phyloP scores from a whole-genome alignment of 768 basidiomycete genomes.

The Trametes meyenii region DNA sequence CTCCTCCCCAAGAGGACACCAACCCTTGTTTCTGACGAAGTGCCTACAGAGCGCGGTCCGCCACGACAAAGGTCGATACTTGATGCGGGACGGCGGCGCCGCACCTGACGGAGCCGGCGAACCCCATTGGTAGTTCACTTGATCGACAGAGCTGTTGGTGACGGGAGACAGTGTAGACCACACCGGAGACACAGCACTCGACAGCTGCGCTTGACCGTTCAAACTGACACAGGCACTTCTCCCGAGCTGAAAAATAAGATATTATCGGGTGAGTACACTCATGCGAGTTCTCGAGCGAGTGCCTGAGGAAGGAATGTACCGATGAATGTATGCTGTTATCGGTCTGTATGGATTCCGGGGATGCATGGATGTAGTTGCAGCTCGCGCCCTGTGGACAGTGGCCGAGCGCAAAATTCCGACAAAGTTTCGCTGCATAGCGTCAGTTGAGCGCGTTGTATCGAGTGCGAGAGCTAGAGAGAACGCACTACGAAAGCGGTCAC shows the following conservation, averaged over 20 bases:
- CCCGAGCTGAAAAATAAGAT: slow-evolving; percentile 5
- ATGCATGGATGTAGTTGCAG: slow-evolving; percentile 44
- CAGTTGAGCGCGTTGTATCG: not conserved
- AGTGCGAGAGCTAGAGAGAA: not conserved
- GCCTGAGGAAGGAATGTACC: slow-evolving; percentile 15
- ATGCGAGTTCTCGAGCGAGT: not conserved
- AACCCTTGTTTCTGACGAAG: slow-evolving; percentile 44
- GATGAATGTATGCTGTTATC: slow-evolving; percentile 2
- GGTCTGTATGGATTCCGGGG: slow-evolving; percentile 17
- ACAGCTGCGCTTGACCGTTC: not conserved
- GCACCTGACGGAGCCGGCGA: not conserved
- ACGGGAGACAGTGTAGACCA: slow-evolving; percentile 17
- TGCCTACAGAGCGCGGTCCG: slow-evolving; percentile 45
- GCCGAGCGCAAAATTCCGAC: slow-evolving; percentile 41
- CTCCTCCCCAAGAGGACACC: slow-evolving; percentile 45
- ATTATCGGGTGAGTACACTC: slow-evolving; percentile 9
- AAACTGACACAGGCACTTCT: not conserved
- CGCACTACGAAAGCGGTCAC: slow-evolving; percentile 23
- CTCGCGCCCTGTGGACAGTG: slow-evolving; percentile 41
- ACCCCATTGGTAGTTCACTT: slow-evolving; percentile 14
- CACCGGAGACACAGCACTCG: slow-evolving; percentile 8
- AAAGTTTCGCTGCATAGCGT: slow-evolving; percentile 37
- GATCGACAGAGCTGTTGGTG: slow-evolving; percentile 18
- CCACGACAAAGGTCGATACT: slow-evolving; percentile 33
- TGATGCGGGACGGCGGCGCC: slow-evolving; percentile 14